A percentile compares a stretch with the other conserved stretches of the same genome.
These are phyloP conservation scores for Vitis hybrid DNA, from an alignment of 177 flowering plant genomes.

Conservation along the genomic window DNA sequence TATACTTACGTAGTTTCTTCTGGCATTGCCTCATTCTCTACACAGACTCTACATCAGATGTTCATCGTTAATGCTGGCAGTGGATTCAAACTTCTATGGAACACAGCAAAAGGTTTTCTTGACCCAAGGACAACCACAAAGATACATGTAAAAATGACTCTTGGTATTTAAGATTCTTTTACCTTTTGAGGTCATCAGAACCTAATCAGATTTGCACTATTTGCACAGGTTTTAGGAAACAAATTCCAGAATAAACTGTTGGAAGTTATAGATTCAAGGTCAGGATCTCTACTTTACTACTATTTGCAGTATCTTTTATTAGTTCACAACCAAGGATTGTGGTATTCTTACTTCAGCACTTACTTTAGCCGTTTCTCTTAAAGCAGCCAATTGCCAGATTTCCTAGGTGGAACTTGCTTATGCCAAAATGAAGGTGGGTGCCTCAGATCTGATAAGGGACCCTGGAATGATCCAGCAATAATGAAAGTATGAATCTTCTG, in stretches of 20 bases:
- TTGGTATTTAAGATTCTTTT: neutral
- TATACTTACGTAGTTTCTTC: neutral
- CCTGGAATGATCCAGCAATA: conserved; percentile 83
- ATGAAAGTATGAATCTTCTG: conserved; percentile 52
- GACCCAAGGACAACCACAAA: conserved; percentile 86
- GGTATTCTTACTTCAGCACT: conserved; percentile 1
- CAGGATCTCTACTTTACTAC: conserved; percentile 1
- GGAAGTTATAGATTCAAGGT: conserved; percentile 80
- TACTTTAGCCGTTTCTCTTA: conserved; percentile 9
- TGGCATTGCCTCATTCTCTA: conserved; percentile 17
- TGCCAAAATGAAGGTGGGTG: conserved; percentile 80
- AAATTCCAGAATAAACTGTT: conserved; percentile 63
- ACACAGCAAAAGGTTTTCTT: conserved; percentile 73
- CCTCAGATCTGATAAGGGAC: conserved; percentile 75
- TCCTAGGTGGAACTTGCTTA: conserved; percentile 81
- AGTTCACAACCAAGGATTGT: neutral
- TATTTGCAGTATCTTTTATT: neutral
- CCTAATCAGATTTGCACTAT: conserved; percentile 7
- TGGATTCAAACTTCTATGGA: conserved; percentile 83
- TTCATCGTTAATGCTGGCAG: conserved; percentile 84
- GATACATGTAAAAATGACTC: conserved; percentile 58
- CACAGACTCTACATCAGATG: conserved; percentile 93
- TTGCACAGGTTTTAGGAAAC: conserved; percentile 71
- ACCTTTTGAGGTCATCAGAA: conserved; percentile 4
- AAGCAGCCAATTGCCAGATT: conserved; percentile 85